Percentiles rank a stretch among this genome's conserved stretches.
phyloP scores from a whole-genome alignment of 2,329 filamentous ascomycete species.

The Penicillium italicum region DNA sequence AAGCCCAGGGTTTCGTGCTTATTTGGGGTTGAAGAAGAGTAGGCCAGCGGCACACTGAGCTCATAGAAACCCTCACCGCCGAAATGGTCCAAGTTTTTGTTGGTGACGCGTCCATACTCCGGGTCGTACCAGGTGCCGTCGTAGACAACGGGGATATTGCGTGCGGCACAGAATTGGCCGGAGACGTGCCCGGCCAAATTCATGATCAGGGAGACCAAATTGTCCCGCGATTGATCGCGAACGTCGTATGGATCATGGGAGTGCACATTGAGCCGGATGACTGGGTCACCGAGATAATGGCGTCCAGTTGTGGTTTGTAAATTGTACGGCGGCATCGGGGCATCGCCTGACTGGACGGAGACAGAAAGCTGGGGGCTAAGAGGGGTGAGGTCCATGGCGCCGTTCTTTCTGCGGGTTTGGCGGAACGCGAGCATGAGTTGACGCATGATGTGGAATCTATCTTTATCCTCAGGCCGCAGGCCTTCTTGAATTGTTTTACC shows the following conservation, averaged over 20 bases:
- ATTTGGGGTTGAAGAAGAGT: conserved; percentile 47
- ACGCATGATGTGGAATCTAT: conserved; percentile 35
- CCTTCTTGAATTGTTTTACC: conserved; percentile 24
- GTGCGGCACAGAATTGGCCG: conserved; percentile 35
- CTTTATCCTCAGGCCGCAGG: conserved; percentile 34
- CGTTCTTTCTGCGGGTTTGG: conserved; percentile 36
- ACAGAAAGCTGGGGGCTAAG: conserved; percentile 18
- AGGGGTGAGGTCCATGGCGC: conserved; percentile 36
- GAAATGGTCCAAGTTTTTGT: conserved; percentile 42
- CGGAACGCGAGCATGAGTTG: conserved; percentile 41
- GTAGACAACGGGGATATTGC: conserved; percentile 37
- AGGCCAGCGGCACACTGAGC: conserved; percentile 35
- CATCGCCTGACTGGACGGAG: conserved; percentile 26
- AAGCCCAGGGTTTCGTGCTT: conserved; percentile 52
- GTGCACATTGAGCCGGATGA: conserved; percentile 35
- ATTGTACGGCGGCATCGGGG: conserved; percentile 26
- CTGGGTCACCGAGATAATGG: conserved; percentile 42
- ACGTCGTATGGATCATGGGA: conserved; percentile 37
- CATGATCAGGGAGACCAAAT: conserved; percentile 52
- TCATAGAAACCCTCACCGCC: conserved; percentile 40
- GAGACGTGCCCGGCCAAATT: conserved; percentile 48
- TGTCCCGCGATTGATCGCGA: conserved; percentile 36
- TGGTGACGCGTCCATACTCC: conserved; percentile 40
- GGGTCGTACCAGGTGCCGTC: conserved; percentile 39
- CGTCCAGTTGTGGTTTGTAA: conserved; percentile 30